These are phyloP conservation scores for Apostasia ramifera DNA, from an alignment of 106 monocot genomes.

Conservation along the genomic window DNA sequence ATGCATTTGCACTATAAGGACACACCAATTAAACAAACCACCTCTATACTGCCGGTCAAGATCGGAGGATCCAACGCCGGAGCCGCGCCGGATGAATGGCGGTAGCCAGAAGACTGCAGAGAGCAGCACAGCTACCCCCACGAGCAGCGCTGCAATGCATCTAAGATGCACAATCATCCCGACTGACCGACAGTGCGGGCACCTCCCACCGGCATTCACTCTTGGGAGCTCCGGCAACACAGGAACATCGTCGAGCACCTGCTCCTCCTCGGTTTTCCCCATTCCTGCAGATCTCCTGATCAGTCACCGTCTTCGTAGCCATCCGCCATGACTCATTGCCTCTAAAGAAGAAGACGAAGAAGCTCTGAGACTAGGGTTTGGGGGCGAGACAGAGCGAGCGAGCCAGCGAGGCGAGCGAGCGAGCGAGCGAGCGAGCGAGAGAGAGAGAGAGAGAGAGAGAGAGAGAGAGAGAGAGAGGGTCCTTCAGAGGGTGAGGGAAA, in stretches of 20 bases:
- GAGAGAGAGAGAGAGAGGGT: background rate
- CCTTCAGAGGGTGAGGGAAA: constrained; percentile 2
- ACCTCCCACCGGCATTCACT: constrained; percentile 7
- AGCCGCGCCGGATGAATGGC: constrained; percentile 30
- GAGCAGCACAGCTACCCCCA: constrained; percentile 49
- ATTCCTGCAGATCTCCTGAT: constrained; percentile 11
- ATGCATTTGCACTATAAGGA: no score
- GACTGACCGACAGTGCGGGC: constrained; percentile 36
- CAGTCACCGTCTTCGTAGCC: constrained; percentile 4
- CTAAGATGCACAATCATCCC: constrained; percentile 21
- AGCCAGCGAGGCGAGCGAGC: background rate
- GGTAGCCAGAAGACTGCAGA: constrained; percentile 74
- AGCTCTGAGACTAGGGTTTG: constrained; percentile 7
- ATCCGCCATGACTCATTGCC: constrained; percentile 2
- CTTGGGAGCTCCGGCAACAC: constrained; percentile 5
- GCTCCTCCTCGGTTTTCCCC: constrained; percentile 56
- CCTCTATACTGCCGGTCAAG: constrained; percentile 12
- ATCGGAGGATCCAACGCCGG: constrained; percentile 8
- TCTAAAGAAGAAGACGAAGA: background rate
- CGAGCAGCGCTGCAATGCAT: constrained; percentile 33
- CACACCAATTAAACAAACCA: constrained; percentile 5
- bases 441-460: constrained; percentile 2
- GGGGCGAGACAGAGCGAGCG: background rate
- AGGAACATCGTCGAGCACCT: background rate
- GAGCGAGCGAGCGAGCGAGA: background rate